These are phyloP conservation scores for Salix viminalis DNA, from an alignment of 345 rosid genomes.

Conservation along the genomic window DNA sequence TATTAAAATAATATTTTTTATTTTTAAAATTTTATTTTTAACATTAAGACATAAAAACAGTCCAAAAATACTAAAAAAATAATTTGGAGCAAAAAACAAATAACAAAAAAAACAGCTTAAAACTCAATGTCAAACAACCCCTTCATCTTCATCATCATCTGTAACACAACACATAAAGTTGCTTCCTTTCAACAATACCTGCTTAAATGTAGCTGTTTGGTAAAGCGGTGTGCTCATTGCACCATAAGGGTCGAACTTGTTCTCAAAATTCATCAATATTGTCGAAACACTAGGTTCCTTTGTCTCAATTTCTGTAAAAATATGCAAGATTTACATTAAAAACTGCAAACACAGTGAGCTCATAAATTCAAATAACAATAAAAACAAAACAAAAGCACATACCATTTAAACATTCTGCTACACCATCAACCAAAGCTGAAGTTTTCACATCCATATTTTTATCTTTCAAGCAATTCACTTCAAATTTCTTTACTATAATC, in stretches of 20 bases:
- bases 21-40: too few relatives aligned
- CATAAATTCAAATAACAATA: not conserved
- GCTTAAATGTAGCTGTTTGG: constrained; percentile 92
- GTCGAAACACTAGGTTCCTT: constrained; percentile 70
- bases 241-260: constrained; percentile 70
- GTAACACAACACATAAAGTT: not conserved
- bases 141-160: not conserved
- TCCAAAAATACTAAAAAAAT: too few relatives aligned
- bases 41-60: too few relatives aligned
- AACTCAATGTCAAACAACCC: too few relatives aligned
- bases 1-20: too few relatives aligned
- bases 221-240: constrained; percentile 86
- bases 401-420: constrained; percentile 37
- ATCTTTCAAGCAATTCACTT: constrained; percentile 42
- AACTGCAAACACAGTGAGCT: not conserved
- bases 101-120: too few relatives aligned
- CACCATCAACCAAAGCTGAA: constrained; percentile 39
- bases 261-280: constrained; percentile 59
- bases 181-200: constrained; percentile 36
- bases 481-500: constrained; percentile 26
- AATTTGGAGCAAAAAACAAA: too few relatives aligned
- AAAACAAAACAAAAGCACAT: constrained; percentile 1
- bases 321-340: not conserved
- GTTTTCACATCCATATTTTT: constrained; percentile 38
- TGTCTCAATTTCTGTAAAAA: constrained; percentile 37